These are phyloP conservation scores for Amoeboaphelidium occidentale DNA, from an alignment of 371 early-diverging fungal species.

Conservation along the genomic window DNA sequence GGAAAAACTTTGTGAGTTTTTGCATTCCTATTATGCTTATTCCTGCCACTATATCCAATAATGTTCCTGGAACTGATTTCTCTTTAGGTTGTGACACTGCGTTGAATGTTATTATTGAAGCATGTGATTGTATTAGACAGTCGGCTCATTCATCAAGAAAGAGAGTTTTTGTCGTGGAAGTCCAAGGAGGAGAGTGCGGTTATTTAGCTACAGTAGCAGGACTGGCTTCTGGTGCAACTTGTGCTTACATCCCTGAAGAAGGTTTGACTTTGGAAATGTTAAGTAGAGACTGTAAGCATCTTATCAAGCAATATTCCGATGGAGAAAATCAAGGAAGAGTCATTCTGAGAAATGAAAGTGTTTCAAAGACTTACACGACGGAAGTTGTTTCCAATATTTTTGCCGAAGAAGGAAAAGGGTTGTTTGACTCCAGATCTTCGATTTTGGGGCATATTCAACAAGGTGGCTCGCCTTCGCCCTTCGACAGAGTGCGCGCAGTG, in stretches of 20 bases:
- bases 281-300: conserved; percentile 55
- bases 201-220: conserved; percentile 82
- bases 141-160: conserved; percentile 70
- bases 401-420: conserved; percentile 69
- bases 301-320: conserved; percentile 49
- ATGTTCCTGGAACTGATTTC: conserved; percentile 93
- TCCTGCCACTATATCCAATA: conserved; percentile 93
- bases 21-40: conserved; percentile 80
- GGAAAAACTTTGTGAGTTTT: conserved; percentile 55
- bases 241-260: conserved; percentile 86
- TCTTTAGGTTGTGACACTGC: conserved; percentile 95
- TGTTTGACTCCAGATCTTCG: conserved; percentile 77
- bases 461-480: conserved; percentile 81
- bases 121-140: conserved; percentile 82
- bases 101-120: conserved; percentile 76
- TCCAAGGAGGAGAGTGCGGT: conserved; percentile 90
- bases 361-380: conserved; percentile 62
- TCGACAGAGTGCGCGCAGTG: conserved; percentile 84
- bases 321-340: conserved; percentile 23
- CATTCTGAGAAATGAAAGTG: conserved; percentile 55
- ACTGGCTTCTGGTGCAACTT: conserved; percentile 72
- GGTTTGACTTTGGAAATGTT: conserved; percentile 51
- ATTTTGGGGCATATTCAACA: conserved; percentile 93
- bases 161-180: conserved; percentile 92
- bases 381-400: conserved; percentile 67